Percentiles rank a stretch among this genome's conserved stretches.
phyloP scores from a whole-genome alignment of 257 asterid genomes.

The Solanum neorickii region DNA sequence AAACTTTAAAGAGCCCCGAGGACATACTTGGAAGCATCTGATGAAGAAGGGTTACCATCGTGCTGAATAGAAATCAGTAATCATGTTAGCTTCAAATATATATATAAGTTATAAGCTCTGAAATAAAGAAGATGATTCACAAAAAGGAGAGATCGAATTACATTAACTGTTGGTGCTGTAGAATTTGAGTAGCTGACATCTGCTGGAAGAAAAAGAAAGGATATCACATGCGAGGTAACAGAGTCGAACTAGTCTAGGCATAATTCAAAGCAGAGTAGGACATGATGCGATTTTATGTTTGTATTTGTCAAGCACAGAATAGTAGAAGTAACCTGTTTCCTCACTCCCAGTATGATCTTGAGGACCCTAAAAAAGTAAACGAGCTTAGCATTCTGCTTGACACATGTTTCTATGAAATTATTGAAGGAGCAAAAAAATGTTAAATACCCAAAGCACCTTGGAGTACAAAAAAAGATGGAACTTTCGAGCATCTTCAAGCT shows the following conservation, averaged over 20 bases:
- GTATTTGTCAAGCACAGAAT: not conserved
- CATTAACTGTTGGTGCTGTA: not conserved
- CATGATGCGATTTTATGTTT: not conserved
- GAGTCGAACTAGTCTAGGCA: not conserved
- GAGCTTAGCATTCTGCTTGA: not conserved
- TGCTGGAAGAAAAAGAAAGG: not conserved
- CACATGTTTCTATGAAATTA: not conserved
- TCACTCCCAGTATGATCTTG: not conserved
- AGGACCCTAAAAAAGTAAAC: not conserved
- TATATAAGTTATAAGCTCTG: not conserved
- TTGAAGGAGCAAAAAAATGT: not conserved
- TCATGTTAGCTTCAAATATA: not conserved
- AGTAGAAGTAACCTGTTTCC: not conserved
- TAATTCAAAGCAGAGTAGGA: not conserved
- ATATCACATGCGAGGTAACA: not conserved
- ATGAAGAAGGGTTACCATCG: conserved; percentile 17
- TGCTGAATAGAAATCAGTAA: conserved; percentile 37
- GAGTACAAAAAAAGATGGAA: conserved; percentile 67
- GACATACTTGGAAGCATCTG: conserved; percentile 85
- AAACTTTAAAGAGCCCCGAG: not conserved
- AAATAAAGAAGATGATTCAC: not conserved
- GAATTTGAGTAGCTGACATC: not conserved
- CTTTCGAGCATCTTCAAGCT: conserved; percentile 72
- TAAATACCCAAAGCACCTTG: conserved; percentile 33
- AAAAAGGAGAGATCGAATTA: not conserved